Base-by-base conservation (phyloP, 768 basidiomycete genomes). In the Amanita subjunquillea region DNA sequence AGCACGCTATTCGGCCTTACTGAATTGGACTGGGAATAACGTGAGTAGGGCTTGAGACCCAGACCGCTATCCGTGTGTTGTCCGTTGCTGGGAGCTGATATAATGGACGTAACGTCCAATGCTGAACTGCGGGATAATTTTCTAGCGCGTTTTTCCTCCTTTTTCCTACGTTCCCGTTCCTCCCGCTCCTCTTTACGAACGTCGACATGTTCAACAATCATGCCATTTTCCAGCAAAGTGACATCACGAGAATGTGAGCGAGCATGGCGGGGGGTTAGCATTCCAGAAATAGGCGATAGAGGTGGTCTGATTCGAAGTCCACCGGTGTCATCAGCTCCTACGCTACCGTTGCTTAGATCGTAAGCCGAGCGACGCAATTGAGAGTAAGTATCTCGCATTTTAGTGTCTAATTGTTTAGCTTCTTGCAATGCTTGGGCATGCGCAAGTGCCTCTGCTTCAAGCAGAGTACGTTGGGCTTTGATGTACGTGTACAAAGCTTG, bases 151-250 rank as follows among this genome's bases (percentile, higher is more conserved):
- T 71, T 79, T 58, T 85, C 89, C 56, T 88, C 84, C 59, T 74
- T 82, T 54, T 78, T 79, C 54, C 75, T 73, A 25, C 86, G 80
- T 41, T 87, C 84, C 41, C 78, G 77, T 36, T 82, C 85, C 57
- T 88, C 87, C 54, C 71, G 78, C 64, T 89, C 89, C 65, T 90
- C 88, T 56, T 74, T 83, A 30, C 83, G 79, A 17, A 93, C 79
- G 64, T 93, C 80, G 36, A 93, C 85, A 55, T 88, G 86, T 59
- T 94, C 91, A 6, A 92, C 84, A 49, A 91, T 87, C 76, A 93
- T 82, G 3, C 90, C 90, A 57, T 89, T 92, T 65, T 91, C 86
- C 20, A 94, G 77, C 8, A 93, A 70, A 0, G 89, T 88, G 12
- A 89, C 75, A 51, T 91, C 86, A 32, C 86, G 78, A 38, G 82